Evolutionary conservation across 495 filamentous ascomycete genomes (phyloP), one percentile per base, ranked within the genome.

Genomic region (Durotheca rogersii): DNA sequence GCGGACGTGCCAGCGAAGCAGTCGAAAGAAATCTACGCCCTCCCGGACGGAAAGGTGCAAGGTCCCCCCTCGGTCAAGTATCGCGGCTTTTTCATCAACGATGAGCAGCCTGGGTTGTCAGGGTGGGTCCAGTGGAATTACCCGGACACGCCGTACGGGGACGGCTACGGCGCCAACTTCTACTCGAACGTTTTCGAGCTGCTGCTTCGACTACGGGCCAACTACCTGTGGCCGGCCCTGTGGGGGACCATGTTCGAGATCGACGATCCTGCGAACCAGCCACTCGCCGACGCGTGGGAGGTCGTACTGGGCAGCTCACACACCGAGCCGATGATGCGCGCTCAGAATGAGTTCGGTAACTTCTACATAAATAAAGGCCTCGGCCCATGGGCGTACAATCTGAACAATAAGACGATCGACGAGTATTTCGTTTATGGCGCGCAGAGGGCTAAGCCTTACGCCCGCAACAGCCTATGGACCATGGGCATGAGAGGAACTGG

Each of bases 21-120:
- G 47, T 72, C 75, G 53, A 62, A 70, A 20, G 71, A 75, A 2
- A 76, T 88, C 27, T 88, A 77, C 51, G 81, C 78, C 3, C 53
- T 78, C 7, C 65, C 72, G 5, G 66, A 61, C 5, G 70, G 64
- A 29, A 85, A 81, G 57, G 65, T 77, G 1, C 83, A 88, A 43
- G 76, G 73, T 3, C 67, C 79, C 11, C 85, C 87, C 15, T 79
- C 73, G 1, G 79, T 90, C 44, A 87, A 86, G 60, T 90, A 87
- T 65, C 77, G 87, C 4, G 87, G 85, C 7, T 81, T 90, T 61
- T 90, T 90, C 71, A 71, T 90, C 60, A 89, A 90, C 62, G 86
- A 89, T 47, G 85, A 90, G 56, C 81, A 84, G 41, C 87, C 86
- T 1, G 82, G 81, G 0, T 60, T 89, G 43, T 84, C 85, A 0